A percentile compares a stretch with the other conserved stretches of the same genome.
Conservation (phyloP, 2,329 filamentous ascomycete species). For the Mariannaea elegans region DNA sequence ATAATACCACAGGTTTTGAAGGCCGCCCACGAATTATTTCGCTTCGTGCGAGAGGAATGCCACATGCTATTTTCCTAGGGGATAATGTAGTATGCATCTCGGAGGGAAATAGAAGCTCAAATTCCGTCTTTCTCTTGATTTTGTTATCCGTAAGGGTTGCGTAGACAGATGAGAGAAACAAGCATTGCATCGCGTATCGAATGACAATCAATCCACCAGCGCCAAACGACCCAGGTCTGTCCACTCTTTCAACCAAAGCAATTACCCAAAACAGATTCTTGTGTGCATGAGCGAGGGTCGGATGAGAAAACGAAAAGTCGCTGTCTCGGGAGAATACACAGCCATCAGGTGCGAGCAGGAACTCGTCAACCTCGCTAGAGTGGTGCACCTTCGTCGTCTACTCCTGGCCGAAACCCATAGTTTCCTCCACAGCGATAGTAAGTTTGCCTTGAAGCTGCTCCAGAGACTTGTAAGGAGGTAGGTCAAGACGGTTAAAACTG, state of each 20-base stretch:
- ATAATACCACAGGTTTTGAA: background rate
- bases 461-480: constrained; percentile 90
- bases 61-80: constrained; percentile 1
- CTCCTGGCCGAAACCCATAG: constrained; percentile 98
- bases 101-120: constrained; percentile 11
- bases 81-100: background rate
- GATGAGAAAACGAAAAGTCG: constrained; percentile 26
- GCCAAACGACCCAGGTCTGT: constrained; percentile 43
- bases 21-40: constrained; percentile 11
- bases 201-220: constrained; percentile 42
- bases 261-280: constrained; percentile 43
- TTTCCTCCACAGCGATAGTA: constrained; percentile 97
- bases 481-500: constrained; percentile 96
- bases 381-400: constrained; percentile 55
- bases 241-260: constrained; percentile 44
- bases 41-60: constrained; percentile 8
- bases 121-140: constrained; percentile 19
- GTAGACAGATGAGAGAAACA: constrained; percentile 26
- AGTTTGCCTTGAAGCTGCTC: constrained; percentile 89
- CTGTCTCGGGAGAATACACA: constrained; percentile 31
- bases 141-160: constrained; percentile 22
- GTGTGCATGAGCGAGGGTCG: constrained; percentile 29
- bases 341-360: constrained; percentile 17
- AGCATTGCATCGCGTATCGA: constrained; percentile 37
- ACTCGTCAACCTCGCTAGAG: constrained; percentile 27